These are phyloP conservation scores for Pulveroboletus ravenelii DNA, from an alignment of 768 basidiomycete species.

Conservation along the genomic window DNA sequence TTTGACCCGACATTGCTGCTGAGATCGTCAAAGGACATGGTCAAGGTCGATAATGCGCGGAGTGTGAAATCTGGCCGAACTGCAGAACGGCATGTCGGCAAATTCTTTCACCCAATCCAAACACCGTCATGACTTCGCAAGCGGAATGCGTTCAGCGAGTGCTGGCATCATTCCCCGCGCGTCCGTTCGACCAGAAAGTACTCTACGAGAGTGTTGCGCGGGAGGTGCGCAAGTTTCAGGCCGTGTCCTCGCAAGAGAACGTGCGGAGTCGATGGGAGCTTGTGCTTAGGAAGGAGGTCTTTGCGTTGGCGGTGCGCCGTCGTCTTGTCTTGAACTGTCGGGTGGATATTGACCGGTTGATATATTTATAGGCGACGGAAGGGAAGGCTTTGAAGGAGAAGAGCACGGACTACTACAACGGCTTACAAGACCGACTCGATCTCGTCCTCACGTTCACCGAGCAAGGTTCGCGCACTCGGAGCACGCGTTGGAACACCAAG, in stretches of 20 bases:
- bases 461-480: constrained; percentile 47
- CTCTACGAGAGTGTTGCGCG: constrained; percentile 49
- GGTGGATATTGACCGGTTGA: not conserved
- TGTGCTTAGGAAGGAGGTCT: constrained; percentile 64
- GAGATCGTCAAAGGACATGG: constrained; percentile 28
- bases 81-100: constrained; percentile 25
- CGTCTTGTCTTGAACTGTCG: not conserved
- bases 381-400: constrained; percentile 56
- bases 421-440: constrained; percentile 62
- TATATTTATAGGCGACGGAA: constrained; percentile 51
- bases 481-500: not conserved
- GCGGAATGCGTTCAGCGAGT: constrained; percentile 47
- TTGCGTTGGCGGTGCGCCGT: constrained; percentile 60
- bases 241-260: constrained; percentile 49
- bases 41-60: constrained; percentile 18
- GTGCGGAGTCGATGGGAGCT: constrained; percentile 74
- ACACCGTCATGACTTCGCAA: constrained; percentile 44
- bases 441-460: constrained; percentile 73
- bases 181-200: constrained; percentile 42
- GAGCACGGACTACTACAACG: constrained; percentile 53
- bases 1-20: constrained; percentile 10
- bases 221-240: constrained; percentile 40
- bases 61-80: constrained; percentile 3
- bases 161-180: constrained; percentile 47
- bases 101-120: not conserved